Conservation (phyloP, 176 grass and related monocot genomes). For the Phoenix dactylifera region DNA sequence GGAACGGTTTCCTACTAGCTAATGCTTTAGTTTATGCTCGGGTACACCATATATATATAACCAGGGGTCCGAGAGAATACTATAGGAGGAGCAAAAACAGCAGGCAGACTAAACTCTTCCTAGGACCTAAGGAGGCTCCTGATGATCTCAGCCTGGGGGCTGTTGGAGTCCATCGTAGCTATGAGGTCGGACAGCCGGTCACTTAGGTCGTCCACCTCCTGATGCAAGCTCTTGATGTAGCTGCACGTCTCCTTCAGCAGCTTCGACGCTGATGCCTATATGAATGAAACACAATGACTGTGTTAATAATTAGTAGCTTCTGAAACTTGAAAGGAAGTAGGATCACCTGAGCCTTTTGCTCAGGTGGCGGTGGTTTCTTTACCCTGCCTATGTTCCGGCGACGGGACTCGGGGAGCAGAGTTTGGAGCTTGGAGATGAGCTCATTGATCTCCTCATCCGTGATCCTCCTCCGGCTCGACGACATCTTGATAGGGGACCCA, state of each 20-base stretch:
- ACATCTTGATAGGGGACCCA: slow-evolving; percentile 20
- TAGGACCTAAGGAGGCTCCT: slow-evolving; percentile 54
- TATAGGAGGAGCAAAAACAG: no score
- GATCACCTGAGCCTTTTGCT: no score
- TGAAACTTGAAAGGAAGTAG: no score
- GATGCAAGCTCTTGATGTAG: slow-evolving; percentile 85
- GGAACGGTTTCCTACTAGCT: no score
- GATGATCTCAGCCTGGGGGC: slow-evolving; percentile 81
- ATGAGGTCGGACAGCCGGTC: slow-evolving; percentile 67
- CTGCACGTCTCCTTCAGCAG: slow-evolving; percentile 92
- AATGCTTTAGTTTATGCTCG: no score
- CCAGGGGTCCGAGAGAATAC: no score
- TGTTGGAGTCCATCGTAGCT: slow-evolving; percentile 55
- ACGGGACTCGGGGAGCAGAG: slow-evolving; percentile 63
- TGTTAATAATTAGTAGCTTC: no score
- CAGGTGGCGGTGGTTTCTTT: slow-evolving; percentile 2
- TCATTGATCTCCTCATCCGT: slow-evolving; percentile 94
- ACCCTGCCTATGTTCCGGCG: slow-evolving; percentile 55
- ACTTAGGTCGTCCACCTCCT: slow-evolving; percentile 73
- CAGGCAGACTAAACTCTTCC: neutral
- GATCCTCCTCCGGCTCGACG: slow-evolving; percentile 61
- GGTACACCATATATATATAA: no score
- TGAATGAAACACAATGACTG: neutral
- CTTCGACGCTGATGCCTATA: slow-evolving; percentile 72
- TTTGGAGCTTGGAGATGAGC: slow-evolving; percentile 84